Evolutionary conservation across 495 filamentous ascomycete species (phyloP).

Genomic region (Bryoglossum gracile): DNA sequence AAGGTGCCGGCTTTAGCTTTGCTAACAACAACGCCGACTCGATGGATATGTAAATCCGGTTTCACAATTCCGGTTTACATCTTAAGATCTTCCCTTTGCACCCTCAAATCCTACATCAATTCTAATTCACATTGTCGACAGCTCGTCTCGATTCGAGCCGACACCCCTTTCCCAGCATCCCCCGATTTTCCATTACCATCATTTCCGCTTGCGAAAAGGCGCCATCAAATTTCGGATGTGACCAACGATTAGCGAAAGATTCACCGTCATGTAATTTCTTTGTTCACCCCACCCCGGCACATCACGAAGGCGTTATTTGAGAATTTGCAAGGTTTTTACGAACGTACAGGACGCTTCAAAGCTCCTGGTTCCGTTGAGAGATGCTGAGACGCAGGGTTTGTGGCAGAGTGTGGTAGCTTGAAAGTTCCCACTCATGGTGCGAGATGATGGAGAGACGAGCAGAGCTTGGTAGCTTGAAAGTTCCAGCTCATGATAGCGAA

Average conservation of each 20-base stretch:
- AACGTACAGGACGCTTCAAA: slow-evolving; percentile 26
- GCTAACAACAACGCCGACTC: slow-evolving; percentile 88
- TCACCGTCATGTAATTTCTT: slow-evolving; percentile 27
- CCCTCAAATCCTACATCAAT: slow-evolving; percentile 7
- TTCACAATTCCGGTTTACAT: neutral
- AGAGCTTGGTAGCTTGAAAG: slow-evolving; percentile 27
- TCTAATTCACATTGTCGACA: slow-evolving; percentile 16
- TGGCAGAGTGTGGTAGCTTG: slow-evolving; percentile 23
- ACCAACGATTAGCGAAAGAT: slow-evolving; percentile 24
- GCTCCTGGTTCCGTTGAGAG: slow-evolving; percentile 23
- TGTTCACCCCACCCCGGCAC: slow-evolving; percentile 16
- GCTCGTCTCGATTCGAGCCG: slow-evolving; percentile 1
- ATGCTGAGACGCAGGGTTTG: slow-evolving; percentile 2
- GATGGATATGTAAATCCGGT: slow-evolving; percentile 90
- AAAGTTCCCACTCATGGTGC: slow-evolving; percentile 27
- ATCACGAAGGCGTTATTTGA: slow-evolving; percentile 23
- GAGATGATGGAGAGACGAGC: neutral
- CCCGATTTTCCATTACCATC: slow-evolving; percentile 3
- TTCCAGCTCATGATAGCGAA: slow-evolving; percentile 23
- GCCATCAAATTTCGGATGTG: slow-evolving; percentile 13
- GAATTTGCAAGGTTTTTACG: slow-evolving; percentile 1
- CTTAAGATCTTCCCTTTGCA: slow-evolving; percentile 3
- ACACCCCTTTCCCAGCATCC: neutral
- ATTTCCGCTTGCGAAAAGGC: slow-evolving; percentile 6
- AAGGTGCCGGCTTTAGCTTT: slow-evolving; percentile 80